A percentile compares a stretch with the other conserved stretches of the same genome.
phyloP scores from a whole-genome alignment of 768 basidiomycete genomes.

The Podaxis mareebaensis region DNA sequence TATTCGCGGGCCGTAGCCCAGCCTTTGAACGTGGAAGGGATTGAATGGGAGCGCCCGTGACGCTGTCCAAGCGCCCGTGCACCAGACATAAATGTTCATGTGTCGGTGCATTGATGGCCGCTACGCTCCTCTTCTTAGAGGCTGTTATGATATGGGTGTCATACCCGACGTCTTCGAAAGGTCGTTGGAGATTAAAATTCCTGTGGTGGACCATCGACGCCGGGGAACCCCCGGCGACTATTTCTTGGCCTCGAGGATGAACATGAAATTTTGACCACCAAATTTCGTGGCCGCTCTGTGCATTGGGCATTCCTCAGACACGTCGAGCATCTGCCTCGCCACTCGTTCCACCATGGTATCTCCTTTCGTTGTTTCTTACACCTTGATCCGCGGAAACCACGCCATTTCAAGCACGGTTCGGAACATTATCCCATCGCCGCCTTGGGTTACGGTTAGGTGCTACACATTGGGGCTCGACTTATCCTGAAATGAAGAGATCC shows the following conservation, averaged over 20 bases:
- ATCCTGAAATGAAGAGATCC: neutral
- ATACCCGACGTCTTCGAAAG: neutral
- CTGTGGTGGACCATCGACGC: neutral
- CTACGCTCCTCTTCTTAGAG: neutral
- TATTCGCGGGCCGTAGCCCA: neutral
- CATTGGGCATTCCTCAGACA: neutral
- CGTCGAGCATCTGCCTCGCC: neutral
- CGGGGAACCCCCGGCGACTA: neutral
- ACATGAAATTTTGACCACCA: neutral
- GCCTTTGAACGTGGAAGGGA: neutral
- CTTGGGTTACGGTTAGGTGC: neutral
- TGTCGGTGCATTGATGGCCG: conserved; percentile 1
- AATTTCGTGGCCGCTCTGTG: neutral
- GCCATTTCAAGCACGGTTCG: neutral
- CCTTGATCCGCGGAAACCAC: neutral
- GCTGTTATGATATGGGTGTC: neutral
- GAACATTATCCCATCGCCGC: neutral
- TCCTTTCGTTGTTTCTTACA: neutral
- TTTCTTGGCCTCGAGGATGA: neutral
- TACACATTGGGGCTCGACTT: neutral
- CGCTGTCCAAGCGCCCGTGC: neutral
- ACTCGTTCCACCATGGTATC: neutral
- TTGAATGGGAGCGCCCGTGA: neutral
- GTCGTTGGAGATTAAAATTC: neutral
- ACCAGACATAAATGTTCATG: neutral